Percentiles rank a stretch among this genome's conserved stretches.
These are phyloP conservation scores for Ichthyophthirius multifiliis DNA, from an alignment of 169 alveolate species.

Conservation along the genomic window DNA sequence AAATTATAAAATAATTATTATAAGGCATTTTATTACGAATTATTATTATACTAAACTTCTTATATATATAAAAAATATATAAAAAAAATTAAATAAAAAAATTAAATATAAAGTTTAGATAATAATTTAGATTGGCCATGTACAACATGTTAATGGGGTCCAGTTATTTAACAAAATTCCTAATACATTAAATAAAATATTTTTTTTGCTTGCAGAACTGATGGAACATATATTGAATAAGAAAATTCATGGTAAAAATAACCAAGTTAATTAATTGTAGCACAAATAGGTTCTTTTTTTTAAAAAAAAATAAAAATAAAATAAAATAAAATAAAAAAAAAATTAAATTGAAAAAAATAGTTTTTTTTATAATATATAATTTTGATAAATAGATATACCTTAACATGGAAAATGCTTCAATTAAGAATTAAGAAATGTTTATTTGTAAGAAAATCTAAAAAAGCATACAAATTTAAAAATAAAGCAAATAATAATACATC, in stretches of 20 bases:
- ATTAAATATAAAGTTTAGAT: not conserved
- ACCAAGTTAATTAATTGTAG: constrained; percentile 35
- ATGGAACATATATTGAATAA: constrained; percentile 34
- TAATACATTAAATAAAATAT: constrained; percentile 29
- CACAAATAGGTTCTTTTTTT: constrained; percentile 38
- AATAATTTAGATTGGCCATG: constrained; percentile 38
- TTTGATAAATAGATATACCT: constrained; percentile 34
- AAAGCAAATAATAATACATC: constrained; percentile 29
- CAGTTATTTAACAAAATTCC: constrained; percentile 3
- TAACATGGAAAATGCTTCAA: constrained; percentile 14
- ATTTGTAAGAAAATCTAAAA: constrained; percentile 21
- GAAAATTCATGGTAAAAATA: constrained; percentile 21
- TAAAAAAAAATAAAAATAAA: not conserved
- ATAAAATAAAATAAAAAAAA: not conserved
- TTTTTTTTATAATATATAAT: too few relatives aligned
- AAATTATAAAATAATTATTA: too few relatives aligned
- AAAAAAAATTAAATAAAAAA: not conserved
- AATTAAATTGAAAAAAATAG: too few relatives aligned
- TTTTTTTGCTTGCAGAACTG: constrained; percentile 39
- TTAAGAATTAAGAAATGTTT: constrained; percentile 19
- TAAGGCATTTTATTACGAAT: too few relatives aligned
- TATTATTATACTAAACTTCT: not conserved
- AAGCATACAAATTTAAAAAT: constrained; percentile 35
- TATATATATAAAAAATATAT: not conserved
- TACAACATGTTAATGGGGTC: constrained; percentile 44